phyloP scores from a whole-genome alignment of 805 yeast species.

The Scheffersomyces spartinae region DNA sequence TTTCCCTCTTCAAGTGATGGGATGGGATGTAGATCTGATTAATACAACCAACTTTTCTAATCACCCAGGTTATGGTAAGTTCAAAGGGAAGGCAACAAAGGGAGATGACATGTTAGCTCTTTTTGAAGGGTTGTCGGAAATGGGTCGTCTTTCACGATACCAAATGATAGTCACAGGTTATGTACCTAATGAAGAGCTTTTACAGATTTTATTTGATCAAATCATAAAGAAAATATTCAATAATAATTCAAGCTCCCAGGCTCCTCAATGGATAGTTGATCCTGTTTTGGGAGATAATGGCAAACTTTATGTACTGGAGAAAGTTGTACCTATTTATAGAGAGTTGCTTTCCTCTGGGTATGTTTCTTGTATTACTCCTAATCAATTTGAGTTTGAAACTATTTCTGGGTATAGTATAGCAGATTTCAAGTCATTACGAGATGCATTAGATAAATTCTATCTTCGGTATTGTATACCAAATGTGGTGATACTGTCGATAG shows the following conservation, averaged over 20 bases:
- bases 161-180: constrained; percentile 74
- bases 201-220: constrained; percentile 35
- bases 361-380: constrained; percentile 53
- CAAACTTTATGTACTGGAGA: constrained; percentile 55
- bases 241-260: constrained; percentile 6
- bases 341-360: constrained; percentile 29
- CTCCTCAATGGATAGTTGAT: constrained; percentile 58
- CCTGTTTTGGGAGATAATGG: constrained; percentile 95
- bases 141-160: constrained; percentile 38
- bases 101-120: constrained; percentile 37
- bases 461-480: constrained; percentile 32
- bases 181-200: constrained; percentile 48
- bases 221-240: constrained; percentile 22
- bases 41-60: constrained; percentile 85
- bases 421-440: constrained; percentile 21
- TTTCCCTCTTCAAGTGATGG: constrained; percentile 74
- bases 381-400: constrained; percentile 63
- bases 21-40: constrained; percentile 89
- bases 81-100: constrained; percentile 45
- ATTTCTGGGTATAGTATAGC: constrained; percentile 36
- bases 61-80: constrained; percentile 78
- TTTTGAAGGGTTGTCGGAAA: constrained; percentile 41
- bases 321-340: constrained; percentile 41
- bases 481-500: constrained; percentile 50
- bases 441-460: constrained; percentile 32